A percentile compares a stretch with the other conserved stretches of the same genome.
These are phyloP conservation scores for Ceratonia siliqua DNA, from an alignment of 306 rosid species.

Conservation along the genomic window DNA sequence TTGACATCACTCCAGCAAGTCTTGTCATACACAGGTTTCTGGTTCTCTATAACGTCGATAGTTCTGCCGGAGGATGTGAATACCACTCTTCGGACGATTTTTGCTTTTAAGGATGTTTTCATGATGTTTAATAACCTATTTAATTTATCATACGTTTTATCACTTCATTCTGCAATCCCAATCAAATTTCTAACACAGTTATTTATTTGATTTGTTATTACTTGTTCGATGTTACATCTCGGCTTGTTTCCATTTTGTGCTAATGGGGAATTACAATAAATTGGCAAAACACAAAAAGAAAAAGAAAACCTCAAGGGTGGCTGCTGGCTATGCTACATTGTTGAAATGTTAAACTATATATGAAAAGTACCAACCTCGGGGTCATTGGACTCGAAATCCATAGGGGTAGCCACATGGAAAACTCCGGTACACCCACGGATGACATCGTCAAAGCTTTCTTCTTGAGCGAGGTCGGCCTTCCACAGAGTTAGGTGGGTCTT, in stretches of 20 bases:
- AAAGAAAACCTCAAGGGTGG: too few species aligned
- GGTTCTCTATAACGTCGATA: slow-evolving; percentile 42
- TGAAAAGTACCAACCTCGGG: too few species aligned
- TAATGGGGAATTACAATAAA: too few species aligned
- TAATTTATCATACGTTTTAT: slow-evolving; percentile 69
- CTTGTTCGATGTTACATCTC: too few species aligned
- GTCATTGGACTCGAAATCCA: slow-evolving; percentile 80
- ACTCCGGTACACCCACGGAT: slow-evolving; percentile 75
- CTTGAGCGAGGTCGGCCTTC: slow-evolving; percentile 70
- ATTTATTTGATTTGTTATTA: too few species aligned
- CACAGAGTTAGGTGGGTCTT: slow-evolving; percentile 56
- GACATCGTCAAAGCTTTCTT: slow-evolving; percentile 79
- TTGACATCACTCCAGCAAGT: slow-evolving; percentile 68
- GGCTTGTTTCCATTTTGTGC: too few species aligned
- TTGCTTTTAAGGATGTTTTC: slow-evolving; percentile 63
- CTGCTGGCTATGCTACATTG: too few species aligned
- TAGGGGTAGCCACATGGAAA: slow-evolving; percentile 87
- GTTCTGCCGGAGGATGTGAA: slow-evolving; percentile 83
- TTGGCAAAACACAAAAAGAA: too few species aligned
- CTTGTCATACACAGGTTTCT: slow-evolving; percentile 45
- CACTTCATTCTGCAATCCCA: slow-evolving; percentile 72
- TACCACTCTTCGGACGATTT: slow-evolving; percentile 57
- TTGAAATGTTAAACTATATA: too few species aligned
- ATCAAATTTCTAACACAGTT: too few species aligned
- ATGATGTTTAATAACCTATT: slow-evolving; percentile 64